These are phyloP conservation scores for Daedaleopsis sinensis DNA, from an alignment of 768 basidiomycete species.

Conservation along the genomic window DNA sequence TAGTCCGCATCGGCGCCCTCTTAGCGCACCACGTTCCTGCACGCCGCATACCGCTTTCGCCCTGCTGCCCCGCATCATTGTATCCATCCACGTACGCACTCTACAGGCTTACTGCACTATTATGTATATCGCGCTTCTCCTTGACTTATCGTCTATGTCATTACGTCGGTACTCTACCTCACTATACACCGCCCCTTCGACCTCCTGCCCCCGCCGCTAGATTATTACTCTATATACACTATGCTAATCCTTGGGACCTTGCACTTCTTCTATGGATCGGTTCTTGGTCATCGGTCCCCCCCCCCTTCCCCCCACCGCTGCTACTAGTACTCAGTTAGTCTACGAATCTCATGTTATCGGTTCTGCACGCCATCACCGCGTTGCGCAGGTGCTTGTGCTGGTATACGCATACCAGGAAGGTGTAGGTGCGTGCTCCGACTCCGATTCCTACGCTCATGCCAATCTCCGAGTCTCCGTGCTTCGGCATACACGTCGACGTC, in stretches of 20 bases:
- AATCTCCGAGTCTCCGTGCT: too few species aligned
- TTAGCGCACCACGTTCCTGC: background rate
- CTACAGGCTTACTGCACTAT: constrained; percentile 15
- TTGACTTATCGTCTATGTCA: constrained; percentile 22
- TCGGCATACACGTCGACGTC: too few species aligned
- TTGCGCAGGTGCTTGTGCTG: too few species aligned
- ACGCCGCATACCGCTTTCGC: background rate
- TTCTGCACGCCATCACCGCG: too few species aligned
- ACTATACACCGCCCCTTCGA: background rate
- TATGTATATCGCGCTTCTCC: constrained; percentile 17
- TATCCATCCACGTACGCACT: constrained; percentile 4
- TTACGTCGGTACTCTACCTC: constrained; percentile 17
- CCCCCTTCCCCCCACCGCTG: background rate
- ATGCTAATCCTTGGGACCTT: constrained; percentile 8
- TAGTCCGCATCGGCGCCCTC: background rate
- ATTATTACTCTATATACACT: constrained; percentile 18
- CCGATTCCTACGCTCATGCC: too few species aligned
- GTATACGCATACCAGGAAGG: too few species aligned
- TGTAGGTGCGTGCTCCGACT: too few species aligned
- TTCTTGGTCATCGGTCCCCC: background rate
- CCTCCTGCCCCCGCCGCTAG: constrained; percentile 5
- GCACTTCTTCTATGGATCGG: background rate
- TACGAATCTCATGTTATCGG: background rate
- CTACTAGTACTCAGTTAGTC: constrained; percentile 3
- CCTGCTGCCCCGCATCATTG: constrained; percentile 9